Percentiles rank a stretch among this genome's conserved stretches.
Conservation (phyloP, 1,284 basidiomycete genomes). For the Sporisorium iseilematis-ciliati region DNA sequence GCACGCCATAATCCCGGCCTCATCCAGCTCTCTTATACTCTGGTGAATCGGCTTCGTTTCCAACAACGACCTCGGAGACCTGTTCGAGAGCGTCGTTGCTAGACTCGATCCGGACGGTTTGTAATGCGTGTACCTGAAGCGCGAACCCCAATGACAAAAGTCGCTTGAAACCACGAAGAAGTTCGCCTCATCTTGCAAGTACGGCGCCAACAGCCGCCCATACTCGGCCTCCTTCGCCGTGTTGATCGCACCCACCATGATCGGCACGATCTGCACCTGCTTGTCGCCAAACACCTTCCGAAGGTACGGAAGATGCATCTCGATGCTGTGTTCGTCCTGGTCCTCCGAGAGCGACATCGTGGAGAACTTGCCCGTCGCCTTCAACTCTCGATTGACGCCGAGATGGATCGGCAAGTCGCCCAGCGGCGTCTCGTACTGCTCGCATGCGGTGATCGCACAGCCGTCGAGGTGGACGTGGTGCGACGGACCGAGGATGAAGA, state of each 20-base stretch:
- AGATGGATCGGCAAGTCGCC: slow-evolving; percentile 84
- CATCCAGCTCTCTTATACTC: slow-evolving; percentile 82
- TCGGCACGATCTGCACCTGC: slow-evolving; percentile 85
- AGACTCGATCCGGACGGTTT: slow-evolving; percentile 76
- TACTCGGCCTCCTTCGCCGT: slow-evolving; percentile 76
- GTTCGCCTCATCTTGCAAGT: slow-evolving; percentile 81
- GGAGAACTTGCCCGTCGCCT: slow-evolving; percentile 78
- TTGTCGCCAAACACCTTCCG: slow-evolving; percentile 86
- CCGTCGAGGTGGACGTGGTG: slow-evolving; percentile 90
- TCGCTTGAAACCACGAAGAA: slow-evolving; percentile 93
- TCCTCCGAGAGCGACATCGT: slow-evolving; percentile 80
- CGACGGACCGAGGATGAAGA: slow-evolving; percentile 95
- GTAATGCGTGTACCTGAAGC: slow-evolving; percentile 90
- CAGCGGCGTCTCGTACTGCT: slow-evolving; percentile 85
- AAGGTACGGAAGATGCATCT: slow-evolving; percentile 96
- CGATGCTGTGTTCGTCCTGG: slow-evolving; percentile 95
- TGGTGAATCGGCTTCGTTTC: slow-evolving; percentile 67
- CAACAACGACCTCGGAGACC: slow-evolving; percentile 16
- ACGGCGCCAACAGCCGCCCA: slow-evolving; percentile 82
- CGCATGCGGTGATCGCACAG: slow-evolving; percentile 85
- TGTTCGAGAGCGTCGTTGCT: slow-evolving; percentile 22
- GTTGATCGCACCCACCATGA: slow-evolving; percentile 87
- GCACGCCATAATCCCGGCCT: slow-evolving; percentile 81
- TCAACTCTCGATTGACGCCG: slow-evolving; percentile 78
- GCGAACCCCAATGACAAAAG: slow-evolving; percentile 92